phyloP scores from a whole-genome alignment of 2,329 filamentous ascomycete species.

The Cordyceps javanica region DNA sequence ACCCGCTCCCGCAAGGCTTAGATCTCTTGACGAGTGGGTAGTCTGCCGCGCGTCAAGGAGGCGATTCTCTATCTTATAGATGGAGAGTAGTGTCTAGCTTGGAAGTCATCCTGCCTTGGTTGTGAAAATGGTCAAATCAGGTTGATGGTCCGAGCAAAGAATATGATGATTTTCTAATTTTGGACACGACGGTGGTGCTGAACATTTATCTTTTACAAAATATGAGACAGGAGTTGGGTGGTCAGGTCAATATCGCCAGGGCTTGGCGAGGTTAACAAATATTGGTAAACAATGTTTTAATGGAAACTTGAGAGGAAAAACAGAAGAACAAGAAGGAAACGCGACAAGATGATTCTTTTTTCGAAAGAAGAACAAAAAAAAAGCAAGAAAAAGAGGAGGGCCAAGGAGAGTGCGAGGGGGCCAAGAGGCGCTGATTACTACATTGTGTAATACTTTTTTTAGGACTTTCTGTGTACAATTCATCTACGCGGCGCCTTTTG shows the following conservation, averaged over 20 bases:
- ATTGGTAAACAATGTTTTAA: slow-evolving; percentile 4
- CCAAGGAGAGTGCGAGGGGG: background rate
- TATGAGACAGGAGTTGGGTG: slow-evolving; percentile 8
- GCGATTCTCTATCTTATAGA: background rate
- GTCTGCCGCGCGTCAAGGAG: background rate
- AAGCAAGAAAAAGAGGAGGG: background rate
- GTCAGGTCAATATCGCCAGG: slow-evolving; percentile 4
- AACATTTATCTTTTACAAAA: background rate
- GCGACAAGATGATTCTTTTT: no score
- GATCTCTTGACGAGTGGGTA: slow-evolving; percentile 3
- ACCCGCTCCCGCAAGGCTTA: slow-evolving; percentile 65
- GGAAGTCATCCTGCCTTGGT: background rate
- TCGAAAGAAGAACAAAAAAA: background rate
- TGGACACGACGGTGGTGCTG: slow-evolving; percentile 11
- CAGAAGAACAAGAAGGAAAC: background rate
- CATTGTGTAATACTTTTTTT: slow-evolving; percentile 12
- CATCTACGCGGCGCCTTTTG: slow-evolving; percentile 11
- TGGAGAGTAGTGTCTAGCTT: background rate
- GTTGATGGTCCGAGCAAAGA: background rate
- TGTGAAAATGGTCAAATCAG: background rate
- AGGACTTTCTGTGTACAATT: slow-evolving; percentile 14
- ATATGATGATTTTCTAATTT: background rate
- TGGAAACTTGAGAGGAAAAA: background rate
- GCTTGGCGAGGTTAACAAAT: slow-evolving; percentile 10
- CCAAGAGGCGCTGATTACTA: slow-evolving; percentile 6